phyloP scores from a whole-genome alignment of 2,329 filamentous ascomycete genomes.

The Macrophomina pseudophaseolina region DNA sequence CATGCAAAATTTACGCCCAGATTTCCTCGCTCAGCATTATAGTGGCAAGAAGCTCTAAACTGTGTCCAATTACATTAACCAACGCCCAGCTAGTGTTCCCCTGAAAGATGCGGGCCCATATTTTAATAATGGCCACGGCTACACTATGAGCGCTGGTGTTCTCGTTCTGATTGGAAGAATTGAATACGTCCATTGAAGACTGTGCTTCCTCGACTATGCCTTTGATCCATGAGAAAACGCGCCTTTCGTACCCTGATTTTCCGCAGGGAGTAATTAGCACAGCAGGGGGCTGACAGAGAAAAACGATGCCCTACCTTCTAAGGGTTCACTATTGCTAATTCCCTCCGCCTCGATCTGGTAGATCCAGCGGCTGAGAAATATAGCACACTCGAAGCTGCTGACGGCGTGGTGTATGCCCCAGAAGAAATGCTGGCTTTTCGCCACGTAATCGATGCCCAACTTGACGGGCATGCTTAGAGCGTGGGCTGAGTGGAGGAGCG shows the following conservation, averaged over 20 bases:
- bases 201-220: slow-evolving; percentile 54
- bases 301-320: slow-evolving; percentile 34
- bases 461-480: slow-evolving; percentile 62
- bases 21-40: too few species aligned
- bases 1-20: too few species aligned
- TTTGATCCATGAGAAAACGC: slow-evolving; percentile 54
- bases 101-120: slow-evolving; percentile 55
- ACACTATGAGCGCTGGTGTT: slow-evolving; percentile 40
- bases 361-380: slow-evolving; percentile 59
- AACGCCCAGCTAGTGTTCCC: slow-evolving; percentile 57
- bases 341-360: slow-evolving; percentile 34
- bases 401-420: slow-evolving; percentile 64
- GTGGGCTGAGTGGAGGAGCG: slow-evolving; percentile 60
- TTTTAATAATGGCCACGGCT: slow-evolving; percentile 49
- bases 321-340: slow-evolving; percentile 23
- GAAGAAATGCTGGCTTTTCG: slow-evolving; percentile 60
- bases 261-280: neutral
- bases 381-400: slow-evolving; percentile 60
- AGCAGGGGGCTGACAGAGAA: neutral
- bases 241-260: slow-evolving; percentile 43
- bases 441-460: slow-evolving; percentile 60
- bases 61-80: slow-evolving; percentile 52
- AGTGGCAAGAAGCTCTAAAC: slow-evolving; percentile 38
- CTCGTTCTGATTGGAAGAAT: slow-evolving; percentile 24
- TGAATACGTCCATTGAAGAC: slow-evolving; percentile 40